Evolutionary conservation across 2,329 filamentous ascomycete genomes (phyloP).

Genomic region (Neofusicoccum sp.): DNA sequence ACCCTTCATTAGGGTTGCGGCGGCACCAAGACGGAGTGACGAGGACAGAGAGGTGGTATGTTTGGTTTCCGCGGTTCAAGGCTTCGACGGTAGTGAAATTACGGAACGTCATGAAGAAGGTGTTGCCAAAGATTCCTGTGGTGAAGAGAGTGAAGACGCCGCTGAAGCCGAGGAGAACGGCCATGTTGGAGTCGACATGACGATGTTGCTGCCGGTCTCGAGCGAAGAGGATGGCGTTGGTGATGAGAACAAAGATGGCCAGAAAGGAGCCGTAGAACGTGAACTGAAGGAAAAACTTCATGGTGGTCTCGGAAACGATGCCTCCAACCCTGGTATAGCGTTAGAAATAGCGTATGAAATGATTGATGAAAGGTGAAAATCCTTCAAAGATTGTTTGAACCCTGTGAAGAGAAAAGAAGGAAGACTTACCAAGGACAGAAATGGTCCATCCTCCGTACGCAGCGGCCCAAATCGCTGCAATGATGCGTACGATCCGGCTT

Average conservation of each 20-base stretch:
- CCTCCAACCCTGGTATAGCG: conserved; percentile 64
- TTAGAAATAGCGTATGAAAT: background rate
- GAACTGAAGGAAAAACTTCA: conserved; percentile 94
- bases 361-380: background rate
- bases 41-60: conserved; percentile 72
- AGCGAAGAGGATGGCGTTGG: conserved; percentile 63
- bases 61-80: conserved; percentile 55
- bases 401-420: background rate
- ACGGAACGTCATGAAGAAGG: conserved; percentile 64
- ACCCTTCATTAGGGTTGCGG: background rate
- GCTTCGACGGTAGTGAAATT: conserved; percentile 87
- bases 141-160: conserved; percentile 79
- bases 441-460: conserved; percentile 89
- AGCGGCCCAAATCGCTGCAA: conserved; percentile 76
- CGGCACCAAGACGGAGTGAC: conserved; percentile 50
- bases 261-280: conserved; percentile 69
- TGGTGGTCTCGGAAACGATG: conserved; percentile 78
- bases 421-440: conserved; percentile 72
- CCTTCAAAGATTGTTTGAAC: no score
- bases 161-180: conserved; percentile 65
- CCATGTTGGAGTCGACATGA: conserved; percentile 57
- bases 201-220: conserved; percentile 41
- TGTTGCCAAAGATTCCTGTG: conserved; percentile 71
- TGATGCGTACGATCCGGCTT: conserved; percentile 88
- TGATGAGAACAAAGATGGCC: conserved; percentile 62